Evolutionary conservation across 148 eudicot species (phyloP).

Genomic region (Fallopia convolvulus): DNA sequence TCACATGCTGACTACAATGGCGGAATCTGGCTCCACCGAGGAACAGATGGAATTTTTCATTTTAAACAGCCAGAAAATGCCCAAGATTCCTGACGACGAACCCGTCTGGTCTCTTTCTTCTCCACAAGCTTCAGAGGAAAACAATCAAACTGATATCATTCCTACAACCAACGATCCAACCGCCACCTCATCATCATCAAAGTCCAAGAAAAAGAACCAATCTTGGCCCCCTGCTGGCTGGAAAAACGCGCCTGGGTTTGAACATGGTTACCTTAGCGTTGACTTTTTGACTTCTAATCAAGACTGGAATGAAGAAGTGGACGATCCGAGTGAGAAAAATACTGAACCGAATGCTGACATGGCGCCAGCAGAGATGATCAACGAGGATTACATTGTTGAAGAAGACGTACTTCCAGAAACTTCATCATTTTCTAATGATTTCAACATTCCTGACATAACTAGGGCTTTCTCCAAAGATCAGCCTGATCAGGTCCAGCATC

Average conservation of each 20-base stretch:
- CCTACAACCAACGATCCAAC: constrained; percentile 17
- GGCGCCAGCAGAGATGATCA: constrained; percentile 12
- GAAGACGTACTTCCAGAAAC: constrained; percentile 24
- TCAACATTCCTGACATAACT: constrained; percentile 18
- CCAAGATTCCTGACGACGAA: constrained; percentile 66
- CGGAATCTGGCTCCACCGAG: constrained; percentile 72
- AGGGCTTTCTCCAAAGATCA: constrained; percentile 1
- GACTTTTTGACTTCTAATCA: not conserved
- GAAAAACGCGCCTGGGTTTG: constrained; percentile 85
- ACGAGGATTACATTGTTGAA: constrained; percentile 28
- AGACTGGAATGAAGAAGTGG: constrained; percentile 7
- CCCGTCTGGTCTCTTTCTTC: constrained; percentile 58
- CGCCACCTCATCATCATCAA: not conserved
- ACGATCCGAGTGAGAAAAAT: constrained; percentile 6
- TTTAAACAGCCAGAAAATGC: constrained; percentile 72
- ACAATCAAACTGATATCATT: constrained; percentile 16
- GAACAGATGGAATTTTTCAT: constrained; percentile 70
- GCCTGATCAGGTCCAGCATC: constrained; percentile 13
- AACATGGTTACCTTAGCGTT: constrained; percentile 5
- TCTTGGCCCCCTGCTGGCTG: constrained; percentile 85
- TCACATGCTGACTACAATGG: constrained; percentile 81
- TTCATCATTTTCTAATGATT: constrained; percentile 10
- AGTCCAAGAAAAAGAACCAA: constrained; percentile 23
- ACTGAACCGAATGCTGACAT: constrained; percentile 6
- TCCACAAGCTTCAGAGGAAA: constrained; percentile 17